phyloP scores from a whole-genome alignment of 768 basidiomycete genomes.

The Termitomyces sp. region DNA sequence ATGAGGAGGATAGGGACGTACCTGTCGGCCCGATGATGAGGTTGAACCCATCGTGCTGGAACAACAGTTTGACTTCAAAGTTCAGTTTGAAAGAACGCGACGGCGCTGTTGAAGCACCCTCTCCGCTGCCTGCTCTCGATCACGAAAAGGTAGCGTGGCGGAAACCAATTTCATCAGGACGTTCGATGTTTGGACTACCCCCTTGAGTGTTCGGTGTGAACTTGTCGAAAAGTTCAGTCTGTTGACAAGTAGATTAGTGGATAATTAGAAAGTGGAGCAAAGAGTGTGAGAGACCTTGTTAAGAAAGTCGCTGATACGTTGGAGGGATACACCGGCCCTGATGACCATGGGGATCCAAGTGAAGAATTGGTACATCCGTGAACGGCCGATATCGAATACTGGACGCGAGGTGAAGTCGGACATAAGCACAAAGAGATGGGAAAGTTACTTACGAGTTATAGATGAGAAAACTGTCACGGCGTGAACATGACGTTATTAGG shows the following conservation, averaged over 20 bases:
- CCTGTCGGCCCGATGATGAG: conserved; percentile 55
- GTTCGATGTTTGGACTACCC: no score
- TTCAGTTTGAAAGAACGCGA: conserved; percentile 44
- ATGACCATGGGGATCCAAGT: conserved; percentile 18
- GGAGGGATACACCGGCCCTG: conserved; percentile 56
- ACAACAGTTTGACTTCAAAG: conserved; percentile 46
- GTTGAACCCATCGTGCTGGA: conserved; percentile 48
- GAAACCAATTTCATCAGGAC: conserved; percentile 40
- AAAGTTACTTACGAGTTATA: conserved; percentile 6
- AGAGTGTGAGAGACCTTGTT: conserved; percentile 22
- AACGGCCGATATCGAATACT: conserved; percentile 57
- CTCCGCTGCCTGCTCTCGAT: conserved; percentile 32
- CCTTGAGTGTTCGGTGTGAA: neutral
- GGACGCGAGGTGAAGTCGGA: no score
- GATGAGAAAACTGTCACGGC: conserved; percentile 15
- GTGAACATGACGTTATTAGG: no score
- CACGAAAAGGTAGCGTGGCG: conserved; percentile 50
- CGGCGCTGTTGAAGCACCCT: conserved; percentile 31
- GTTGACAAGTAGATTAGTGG: no score
- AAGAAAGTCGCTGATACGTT: conserved; percentile 41
- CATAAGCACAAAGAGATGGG: no score
- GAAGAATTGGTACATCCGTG: conserved; percentile 34
- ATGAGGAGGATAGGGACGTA: conserved; percentile 11
- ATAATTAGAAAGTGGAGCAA: no score
- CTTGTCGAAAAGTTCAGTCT: conserved; percentile 2